Base-by-base conservation (phyloP, 495 filamentous ascomycete genomes). In the Delitschia confertaspora region DNA sequence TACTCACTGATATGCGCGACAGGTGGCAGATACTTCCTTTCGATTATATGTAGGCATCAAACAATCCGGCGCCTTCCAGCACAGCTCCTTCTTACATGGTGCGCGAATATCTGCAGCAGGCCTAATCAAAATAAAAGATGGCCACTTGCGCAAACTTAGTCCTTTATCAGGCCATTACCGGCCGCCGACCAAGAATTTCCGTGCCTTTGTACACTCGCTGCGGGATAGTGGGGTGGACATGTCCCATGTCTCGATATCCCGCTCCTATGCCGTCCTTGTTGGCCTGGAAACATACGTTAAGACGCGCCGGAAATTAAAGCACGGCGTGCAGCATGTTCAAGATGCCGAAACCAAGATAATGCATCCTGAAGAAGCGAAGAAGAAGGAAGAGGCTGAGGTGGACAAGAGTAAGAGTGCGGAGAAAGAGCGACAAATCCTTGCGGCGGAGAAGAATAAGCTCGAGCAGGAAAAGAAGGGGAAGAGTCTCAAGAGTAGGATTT, bases 1-100 rank as follows among this genome's bases (percentile, higher is more conserved):
- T 6, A 33, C 4, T 11, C 29, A 27, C 42, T 38, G n/a, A 42
- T 41, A 18, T 17, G n/a, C 8, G 22, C 10, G 14, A 46, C 29
- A 61, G 59, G 55, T 84, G 16, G 79, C 80, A 23, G 88, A 95
- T 63, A 89, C 85, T 0, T 82, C 77, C 2, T 89, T 85, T 54
- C 76, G 88, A 6, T 68, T 95, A 0, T 94, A 95, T 65, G 75
- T 94, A 26, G 88, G 85, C 32, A 91, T 95, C 62, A 95, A 95
- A 54, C 79, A 84, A 58, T 76, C 75, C 20, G 88, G 88, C 20
- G 75, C 82, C 6, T 95, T 95, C 57, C 88, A 95, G 55, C 88
- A 95, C 63, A 83, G 76, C 5, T 87, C 82, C 0, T 95, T 95
- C 55, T 68, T 95, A 2, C 82, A 86, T 33, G 88, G 88, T 10